A percentile compares a stretch with the other conserved stretches of the same genome.
Evolutionary conservation across 164 flowering plant genomes (phyloP).

Genomic region (Tinospora cordifolia): DNA sequence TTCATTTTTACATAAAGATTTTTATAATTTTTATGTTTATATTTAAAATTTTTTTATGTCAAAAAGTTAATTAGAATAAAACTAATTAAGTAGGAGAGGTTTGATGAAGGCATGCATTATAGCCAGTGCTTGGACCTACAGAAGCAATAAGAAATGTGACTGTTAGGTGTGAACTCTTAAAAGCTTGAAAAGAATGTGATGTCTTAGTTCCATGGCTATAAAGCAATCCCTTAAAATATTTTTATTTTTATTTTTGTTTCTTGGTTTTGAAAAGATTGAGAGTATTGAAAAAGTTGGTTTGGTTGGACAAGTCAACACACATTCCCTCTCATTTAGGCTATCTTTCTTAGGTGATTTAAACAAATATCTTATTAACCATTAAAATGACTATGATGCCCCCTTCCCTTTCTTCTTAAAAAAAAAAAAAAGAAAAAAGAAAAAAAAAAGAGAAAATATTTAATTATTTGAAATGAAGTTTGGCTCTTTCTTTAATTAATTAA

Average conservation of each 20-base stretch:
- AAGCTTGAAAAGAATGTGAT: constrained; percentile 9
- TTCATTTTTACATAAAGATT: too few relatives aligned
- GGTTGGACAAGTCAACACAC: constrained; percentile 33
- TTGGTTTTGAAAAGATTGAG: neutral
- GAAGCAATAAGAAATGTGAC: neutral
- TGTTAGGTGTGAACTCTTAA: neutral
- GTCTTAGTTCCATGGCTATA: constrained; percentile 46
- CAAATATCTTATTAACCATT: neutral
- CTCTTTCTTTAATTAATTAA: constrained; percentile 3
- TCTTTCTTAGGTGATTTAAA: constrained; percentile 11
- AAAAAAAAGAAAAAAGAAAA: too few relatives aligned
- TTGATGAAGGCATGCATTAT: too few relatives aligned
- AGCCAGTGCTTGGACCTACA: neutral
- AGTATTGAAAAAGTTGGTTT: constrained; percentile 21
- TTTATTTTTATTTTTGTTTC: neutral
- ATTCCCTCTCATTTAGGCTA: constrained; percentile 22
- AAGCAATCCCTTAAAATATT: constrained; percentile 42
- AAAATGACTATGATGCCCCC: constrained; percentile 7
- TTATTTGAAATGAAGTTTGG: neutral
- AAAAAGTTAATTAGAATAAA: too few relatives aligned
- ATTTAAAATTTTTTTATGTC: too few relatives aligned
- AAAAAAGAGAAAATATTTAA: neutral
- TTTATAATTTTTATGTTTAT: too few relatives aligned
- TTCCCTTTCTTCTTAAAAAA: too few relatives aligned
- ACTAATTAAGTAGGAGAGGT: too few relatives aligned